These are phyloP conservation scores for Thamnidium elegans DNA, from an alignment of 192 early-diverging fungal genomes.

Conservation along the genomic window DNA sequence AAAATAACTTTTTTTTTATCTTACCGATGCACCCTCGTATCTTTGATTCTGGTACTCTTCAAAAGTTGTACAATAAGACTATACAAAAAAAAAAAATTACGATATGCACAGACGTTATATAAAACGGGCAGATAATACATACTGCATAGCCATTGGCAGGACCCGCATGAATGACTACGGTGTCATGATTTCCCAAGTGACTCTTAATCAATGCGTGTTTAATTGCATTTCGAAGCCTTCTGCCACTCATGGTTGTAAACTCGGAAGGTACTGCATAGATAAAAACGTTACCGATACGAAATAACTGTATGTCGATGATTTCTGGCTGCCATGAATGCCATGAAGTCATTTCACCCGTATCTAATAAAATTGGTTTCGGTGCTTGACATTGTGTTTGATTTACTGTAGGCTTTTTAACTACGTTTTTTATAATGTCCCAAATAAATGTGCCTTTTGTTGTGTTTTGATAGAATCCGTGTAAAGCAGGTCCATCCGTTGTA, in stretches of 20 bases:
- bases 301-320: slow-evolving; percentile 50
- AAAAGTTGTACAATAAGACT: slow-evolving; percentile 47
- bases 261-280: slow-evolving; percentile 55
- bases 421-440: slow-evolving; percentile 22
- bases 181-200: slow-evolving; percentile 40
- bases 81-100: background rate
- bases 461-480: slow-evolving; percentile 32
- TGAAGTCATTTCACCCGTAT: slow-evolving; percentile 50
- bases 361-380: slow-evolving; percentile 55
- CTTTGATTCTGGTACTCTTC: slow-evolving; percentile 63
- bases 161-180: slow-evolving; percentile 49
- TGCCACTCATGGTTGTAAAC: slow-evolving; percentile 63
- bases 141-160: slow-evolving; percentile 57
- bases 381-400: slow-evolving; percentile 46
- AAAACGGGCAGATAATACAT: slow-evolving; percentile 23
- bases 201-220: slow-evolving; percentile 28
- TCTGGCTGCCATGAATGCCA: slow-evolving; percentile 52
- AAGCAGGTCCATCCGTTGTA: slow-evolving; percentile 53
- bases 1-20: background rate
- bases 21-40: slow-evolving; percentile 57
- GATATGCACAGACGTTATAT: background rate
- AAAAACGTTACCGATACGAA: slow-evolving; percentile 39
- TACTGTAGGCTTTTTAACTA: slow-evolving; percentile 21
- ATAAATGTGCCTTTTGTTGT: slow-evolving; percentile 22
- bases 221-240: slow-evolving; percentile 33